These are phyloP conservation scores for Trichoderma sp. DNA, from an alignment of 2,329 filamentous ascomycete species.

Conservation along the genomic window DNA sequence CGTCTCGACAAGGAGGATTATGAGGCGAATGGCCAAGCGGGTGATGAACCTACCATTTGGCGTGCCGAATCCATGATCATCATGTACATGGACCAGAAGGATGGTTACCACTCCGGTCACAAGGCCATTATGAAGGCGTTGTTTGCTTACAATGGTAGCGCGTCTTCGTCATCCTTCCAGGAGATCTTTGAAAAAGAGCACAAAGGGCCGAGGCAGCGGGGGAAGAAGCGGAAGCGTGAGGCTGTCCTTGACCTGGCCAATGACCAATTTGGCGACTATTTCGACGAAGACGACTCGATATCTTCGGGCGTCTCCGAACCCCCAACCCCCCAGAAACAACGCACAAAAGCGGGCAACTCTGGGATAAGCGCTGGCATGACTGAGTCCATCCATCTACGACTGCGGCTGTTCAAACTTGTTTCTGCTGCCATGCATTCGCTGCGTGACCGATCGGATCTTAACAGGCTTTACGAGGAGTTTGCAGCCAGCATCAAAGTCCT, in stretches of 20 bases:
- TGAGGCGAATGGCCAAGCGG: constrained; percentile 24
- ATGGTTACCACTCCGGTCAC: constrained; percentile 43
- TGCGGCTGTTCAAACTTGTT: constrained; percentile 59
- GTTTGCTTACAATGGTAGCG: constrained; percentile 60
- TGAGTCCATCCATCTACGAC: constrained; percentile 59
- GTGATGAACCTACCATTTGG: constrained; percentile 28
- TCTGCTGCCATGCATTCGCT: constrained; percentile 48
- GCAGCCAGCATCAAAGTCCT: constrained; percentile 56
- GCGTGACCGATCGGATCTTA: constrained; percentile 39
- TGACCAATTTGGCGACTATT: constrained; percentile 58
- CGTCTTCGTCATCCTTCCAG: constrained; percentile 53
- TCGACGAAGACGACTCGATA: constrained; percentile 51
- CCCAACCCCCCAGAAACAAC: constrained; percentile 42
- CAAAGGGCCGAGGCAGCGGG: constrained; percentile 38
- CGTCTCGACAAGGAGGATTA: constrained; percentile 43
- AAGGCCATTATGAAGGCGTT: constrained; percentile 63
- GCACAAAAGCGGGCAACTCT: constrained; percentile 24
- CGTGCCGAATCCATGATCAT: constrained; percentile 57
- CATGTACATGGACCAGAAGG: constrained; percentile 52
- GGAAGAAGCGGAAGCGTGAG: constrained; percentile 50
- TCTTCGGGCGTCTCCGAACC: constrained; percentile 47
- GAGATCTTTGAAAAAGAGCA: constrained; percentile 67
- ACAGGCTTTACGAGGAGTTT: constrained; percentile 58
- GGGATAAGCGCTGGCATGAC: constrained; percentile 33
- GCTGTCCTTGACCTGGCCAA: constrained; percentile 55